phyloP scores from a whole-genome alignment of 306 rosid genomes.

The Cucumis cinereus region DNA sequence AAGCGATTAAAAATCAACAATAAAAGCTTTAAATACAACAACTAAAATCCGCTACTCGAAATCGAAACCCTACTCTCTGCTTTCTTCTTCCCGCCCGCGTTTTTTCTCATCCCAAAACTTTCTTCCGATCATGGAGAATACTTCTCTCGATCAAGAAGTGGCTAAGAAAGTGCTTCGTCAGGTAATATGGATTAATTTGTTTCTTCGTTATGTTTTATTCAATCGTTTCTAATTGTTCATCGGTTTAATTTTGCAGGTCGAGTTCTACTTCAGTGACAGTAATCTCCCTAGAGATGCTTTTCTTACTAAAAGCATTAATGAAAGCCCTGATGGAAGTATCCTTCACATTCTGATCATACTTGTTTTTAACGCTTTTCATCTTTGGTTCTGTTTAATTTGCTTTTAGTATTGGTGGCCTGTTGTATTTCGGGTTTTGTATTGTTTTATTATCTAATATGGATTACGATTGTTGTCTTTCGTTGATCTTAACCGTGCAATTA shows the following conservation, averaged over 20 bases:
- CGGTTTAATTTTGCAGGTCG: slow-evolving; percentile 33
- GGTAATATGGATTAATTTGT: slow-evolving; percentile 14
- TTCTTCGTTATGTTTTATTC: not conserved
- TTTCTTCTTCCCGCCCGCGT: slow-evolving; percentile 1
- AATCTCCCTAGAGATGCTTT: slow-evolving; percentile 71
- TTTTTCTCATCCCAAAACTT: not conserved
- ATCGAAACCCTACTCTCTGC: slow-evolving; percentile 1
- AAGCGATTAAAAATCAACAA: not conserved
- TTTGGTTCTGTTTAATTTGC: not conserved
- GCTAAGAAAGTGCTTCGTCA: slow-evolving; percentile 72
- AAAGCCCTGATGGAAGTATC: slow-evolving; percentile 78
- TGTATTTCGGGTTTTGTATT: not conserved
- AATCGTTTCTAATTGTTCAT: not conserved
- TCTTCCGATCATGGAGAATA: slow-evolving; percentile 33
- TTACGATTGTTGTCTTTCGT: not conserved
- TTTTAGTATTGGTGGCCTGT: not conserved
- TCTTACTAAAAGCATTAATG: slow-evolving; percentile 41
- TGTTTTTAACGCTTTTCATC: not conserved
- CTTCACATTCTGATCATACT: slow-evolving; percentile 15
- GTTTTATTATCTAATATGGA: not conserved
- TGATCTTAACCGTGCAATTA: slow-evolving; percentile 30
- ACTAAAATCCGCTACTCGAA: not conserved
- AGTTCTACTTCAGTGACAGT: slow-evolving; percentile 89
- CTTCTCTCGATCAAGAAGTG: slow-evolving; percentile 56
- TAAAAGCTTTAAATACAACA: not conserved